phyloP scores from a whole-genome alignment of 2,329 filamentous ascomycete species.

The Epichloe bromicola region DNA sequence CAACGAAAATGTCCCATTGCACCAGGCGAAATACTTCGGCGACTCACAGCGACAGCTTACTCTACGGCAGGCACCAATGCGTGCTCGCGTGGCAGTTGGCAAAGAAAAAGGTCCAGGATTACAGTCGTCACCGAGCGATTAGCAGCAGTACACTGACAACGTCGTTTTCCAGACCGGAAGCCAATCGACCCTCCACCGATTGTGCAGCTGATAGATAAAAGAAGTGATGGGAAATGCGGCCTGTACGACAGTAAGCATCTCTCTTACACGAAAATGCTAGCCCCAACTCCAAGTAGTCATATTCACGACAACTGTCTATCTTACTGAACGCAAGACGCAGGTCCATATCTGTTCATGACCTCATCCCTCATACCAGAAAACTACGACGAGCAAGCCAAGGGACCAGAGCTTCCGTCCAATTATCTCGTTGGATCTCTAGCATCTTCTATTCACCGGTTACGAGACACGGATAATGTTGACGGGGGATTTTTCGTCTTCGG shows the following conservation, averaged over 20 bases:
- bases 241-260: conserved; percentile 13
- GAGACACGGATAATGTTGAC: conserved; percentile 65
- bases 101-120: conserved; percentile 56
- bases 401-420: conserved; percentile 23
- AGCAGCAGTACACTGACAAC: too few species aligned
- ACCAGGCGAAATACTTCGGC: conserved; percentile 9
- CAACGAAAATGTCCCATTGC: conserved; percentile 4
- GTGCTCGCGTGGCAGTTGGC: conserved; percentile 54
- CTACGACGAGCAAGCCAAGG: conserved; percentile 25
- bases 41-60: conserved; percentile 10
- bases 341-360: conserved; percentile 36
- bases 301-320: too few species aligned
- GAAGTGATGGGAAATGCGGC: conserved; percentile 10
- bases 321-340: conserved; percentile 12
- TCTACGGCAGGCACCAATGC: conserved; percentile 15
- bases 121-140: too few species aligned
- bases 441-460: conserved; percentile 71
- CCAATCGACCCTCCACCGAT: conserved; percentile 82
- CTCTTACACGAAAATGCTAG: too few species aligned
- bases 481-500: conserved; percentile 91
- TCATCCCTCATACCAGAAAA: conserved; percentile 29
- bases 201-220: conserved; percentile 44
- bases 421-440: conserved; percentile 59
- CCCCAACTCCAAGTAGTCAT: too few species aligned
- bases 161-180: conserved; percentile 50